phyloP scores from a whole-genome alignment of 179 eudicot genomes.

The Camellia oleifera region DNA sequence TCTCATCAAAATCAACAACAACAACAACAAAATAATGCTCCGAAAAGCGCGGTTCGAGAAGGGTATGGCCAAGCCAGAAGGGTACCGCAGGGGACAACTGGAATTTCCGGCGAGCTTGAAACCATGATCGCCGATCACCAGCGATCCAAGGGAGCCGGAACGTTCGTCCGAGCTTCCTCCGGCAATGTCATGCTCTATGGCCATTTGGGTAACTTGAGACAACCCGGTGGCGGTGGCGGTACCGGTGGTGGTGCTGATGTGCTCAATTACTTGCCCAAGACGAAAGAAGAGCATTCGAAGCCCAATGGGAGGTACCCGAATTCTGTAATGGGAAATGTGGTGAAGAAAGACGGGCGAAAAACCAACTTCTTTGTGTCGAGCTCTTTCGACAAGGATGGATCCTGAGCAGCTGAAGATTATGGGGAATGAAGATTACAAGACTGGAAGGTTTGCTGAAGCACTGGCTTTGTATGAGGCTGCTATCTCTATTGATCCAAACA shows the following conservation, averaged over 20 bases:
- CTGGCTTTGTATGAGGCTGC: conserved; percentile 89
- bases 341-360: conserved; percentile 32
- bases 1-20: conserved; percentile 6
- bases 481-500: conserved; percentile 66
- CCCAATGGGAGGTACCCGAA: conserved; percentile 34
- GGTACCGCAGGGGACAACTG: conserved; percentile 40
- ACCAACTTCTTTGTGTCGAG: conserved; percentile 54
- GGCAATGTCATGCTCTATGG: conserved; percentile 65
- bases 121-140: conserved; percentile 76
- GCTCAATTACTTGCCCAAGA: conserved; percentile 21
- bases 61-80: conserved; percentile 30
- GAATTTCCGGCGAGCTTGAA: conserved; percentile 87
- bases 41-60: conserved; percentile 13
- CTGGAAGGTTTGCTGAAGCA: conserved; percentile 83
- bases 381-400: conserved; percentile 83
- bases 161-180: conserved; percentile 58
- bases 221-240: conserved; percentile 28
- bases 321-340: conserved; percentile 58
- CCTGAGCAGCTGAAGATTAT: conserved; percentile 62
- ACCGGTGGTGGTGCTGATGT: conserved; percentile 4
- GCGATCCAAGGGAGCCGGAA: conserved; percentile 37
- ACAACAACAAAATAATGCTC: not conserved
- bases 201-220: conserved; percentile 70
- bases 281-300: conserved; percentile 13
- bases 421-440: conserved; percentile 77